phyloP scores from a whole-genome alignment of 2,329 filamentous ascomycete species.

The Capronia epimyces region DNA sequence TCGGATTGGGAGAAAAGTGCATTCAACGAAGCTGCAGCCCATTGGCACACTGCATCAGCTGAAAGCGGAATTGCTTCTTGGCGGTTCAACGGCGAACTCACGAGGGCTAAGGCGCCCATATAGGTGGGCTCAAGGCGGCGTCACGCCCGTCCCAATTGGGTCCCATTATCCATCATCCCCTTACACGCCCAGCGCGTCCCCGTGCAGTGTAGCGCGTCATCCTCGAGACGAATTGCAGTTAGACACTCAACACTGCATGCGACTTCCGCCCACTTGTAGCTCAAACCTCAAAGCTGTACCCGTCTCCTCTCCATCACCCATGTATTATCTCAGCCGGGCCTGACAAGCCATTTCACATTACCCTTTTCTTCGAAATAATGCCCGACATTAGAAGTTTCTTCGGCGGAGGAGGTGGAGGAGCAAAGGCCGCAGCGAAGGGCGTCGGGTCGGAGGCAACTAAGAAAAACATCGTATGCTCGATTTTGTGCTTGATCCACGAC shows the following conservation, averaged over 20 bases:
- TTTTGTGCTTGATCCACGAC: not conserved
- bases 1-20: not conserved
- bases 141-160: no score
- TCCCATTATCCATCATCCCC: no score
- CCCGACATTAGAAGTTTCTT: conserved; percentile 92
- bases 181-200: no score
- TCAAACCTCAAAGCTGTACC: no score
- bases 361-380: conserved; percentile 50
- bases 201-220: not conserved
- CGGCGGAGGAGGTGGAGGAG: conserved; percentile 55
- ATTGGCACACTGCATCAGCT: not conserved
- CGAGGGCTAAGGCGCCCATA: no score
- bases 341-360: not conserved
- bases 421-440: conserved; percentile 36
- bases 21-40: not conserved
- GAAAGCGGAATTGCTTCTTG: not conserved
- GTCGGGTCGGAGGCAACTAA: not conserved
- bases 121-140: no score
- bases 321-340: not conserved
- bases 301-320: not conserved
- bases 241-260: no score
- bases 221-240: not conserved
- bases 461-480: conserved; percentile 8
- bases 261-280: no score
- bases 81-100: no score